These are phyloP conservation scores for Cyathus olla DNA, from an alignment of 1,284 basidiomycete species.

Conservation along the genomic window DNA sequence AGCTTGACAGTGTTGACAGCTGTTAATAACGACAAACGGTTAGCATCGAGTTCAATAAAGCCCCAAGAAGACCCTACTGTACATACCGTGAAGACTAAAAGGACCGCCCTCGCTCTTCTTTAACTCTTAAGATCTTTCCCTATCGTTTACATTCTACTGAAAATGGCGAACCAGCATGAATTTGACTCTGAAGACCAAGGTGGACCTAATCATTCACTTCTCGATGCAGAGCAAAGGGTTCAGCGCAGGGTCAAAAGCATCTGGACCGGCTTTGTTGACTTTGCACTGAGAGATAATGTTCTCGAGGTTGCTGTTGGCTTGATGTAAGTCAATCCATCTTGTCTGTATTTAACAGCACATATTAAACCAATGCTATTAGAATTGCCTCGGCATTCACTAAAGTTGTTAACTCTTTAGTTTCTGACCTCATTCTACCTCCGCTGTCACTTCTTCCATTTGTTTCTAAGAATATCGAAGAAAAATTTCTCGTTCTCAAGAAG, in stretches of 20 bases:
- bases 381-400: constrained; percentile 44
- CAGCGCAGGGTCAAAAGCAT: constrained; percentile 21
- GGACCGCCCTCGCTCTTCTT: no score
- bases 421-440: constrained; percentile 46
- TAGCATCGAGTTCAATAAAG: no score
- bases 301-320: constrained; percentile 53
- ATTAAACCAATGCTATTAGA: constrained; percentile 10
- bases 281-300: constrained; percentile 46
- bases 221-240: constrained; percentile 23
- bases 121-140: no score
- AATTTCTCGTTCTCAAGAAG: constrained; percentile 39
- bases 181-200: neutral
- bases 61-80: no score
- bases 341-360: neutral
- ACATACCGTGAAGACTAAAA: no score
- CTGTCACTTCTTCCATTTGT: constrained; percentile 48
- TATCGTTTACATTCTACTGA: no score
- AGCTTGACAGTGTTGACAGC: no score
- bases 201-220: constrained; percentile 19
- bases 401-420: constrained; percentile 48
- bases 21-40: no score
- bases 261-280: constrained; percentile 35
- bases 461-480: constrained; percentile 44
- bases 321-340: constrained; percentile 30
- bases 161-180: neutral